A percentile compares a stretch with the other conserved stretches of the same genome.
These are phyloP conservation scores for Citrus unshiu DNA, from an alignment of 345 rosid genomes.

Conservation along the genomic window DNA sequence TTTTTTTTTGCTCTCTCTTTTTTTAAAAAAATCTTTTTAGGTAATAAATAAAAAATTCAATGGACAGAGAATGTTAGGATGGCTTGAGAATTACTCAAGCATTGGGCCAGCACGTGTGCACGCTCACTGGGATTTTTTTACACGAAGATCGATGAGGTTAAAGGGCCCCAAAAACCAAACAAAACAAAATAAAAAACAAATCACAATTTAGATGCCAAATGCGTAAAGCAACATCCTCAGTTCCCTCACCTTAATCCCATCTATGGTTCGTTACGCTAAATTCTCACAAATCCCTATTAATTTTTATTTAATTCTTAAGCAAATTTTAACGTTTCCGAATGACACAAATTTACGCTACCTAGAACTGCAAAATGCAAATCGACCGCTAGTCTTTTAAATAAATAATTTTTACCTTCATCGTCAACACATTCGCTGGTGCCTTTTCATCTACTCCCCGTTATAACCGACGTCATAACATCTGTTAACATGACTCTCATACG, in stretches of 20 bases:
- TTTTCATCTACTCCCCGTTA: background rate
- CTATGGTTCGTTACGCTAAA: conserved; percentile 96
- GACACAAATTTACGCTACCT: conserved; percentile 19
- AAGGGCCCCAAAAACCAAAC: background rate
- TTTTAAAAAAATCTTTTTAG: background rate
- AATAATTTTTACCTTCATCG: too few relatives aligned
- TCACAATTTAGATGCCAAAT: conserved; percentile 30
- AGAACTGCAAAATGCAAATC: too few relatives aligned
- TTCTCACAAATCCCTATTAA: conserved; percentile 73
- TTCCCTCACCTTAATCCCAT: conserved; percentile 42
- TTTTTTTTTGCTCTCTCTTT: background rate
- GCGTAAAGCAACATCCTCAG: conserved; percentile 64
- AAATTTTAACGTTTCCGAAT: background rate
- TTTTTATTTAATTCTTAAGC: conserved; percentile 1
- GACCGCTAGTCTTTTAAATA: too few relatives aligned
- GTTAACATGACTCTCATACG: background rate
- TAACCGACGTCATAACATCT: background rate
- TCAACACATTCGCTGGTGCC: background rate
- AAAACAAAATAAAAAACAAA: background rate
- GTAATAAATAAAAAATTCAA: background rate
- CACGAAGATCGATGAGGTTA: conserved; percentile 2
- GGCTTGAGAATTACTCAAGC: conserved; percentile 60
- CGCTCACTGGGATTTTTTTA: conserved; percentile 21
- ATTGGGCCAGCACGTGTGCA: conserved; percentile 31
- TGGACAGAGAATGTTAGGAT: conserved; percentile 49